Conservation (phyloP, 441 rosid species). For the Melianthus villosus region DNA sequence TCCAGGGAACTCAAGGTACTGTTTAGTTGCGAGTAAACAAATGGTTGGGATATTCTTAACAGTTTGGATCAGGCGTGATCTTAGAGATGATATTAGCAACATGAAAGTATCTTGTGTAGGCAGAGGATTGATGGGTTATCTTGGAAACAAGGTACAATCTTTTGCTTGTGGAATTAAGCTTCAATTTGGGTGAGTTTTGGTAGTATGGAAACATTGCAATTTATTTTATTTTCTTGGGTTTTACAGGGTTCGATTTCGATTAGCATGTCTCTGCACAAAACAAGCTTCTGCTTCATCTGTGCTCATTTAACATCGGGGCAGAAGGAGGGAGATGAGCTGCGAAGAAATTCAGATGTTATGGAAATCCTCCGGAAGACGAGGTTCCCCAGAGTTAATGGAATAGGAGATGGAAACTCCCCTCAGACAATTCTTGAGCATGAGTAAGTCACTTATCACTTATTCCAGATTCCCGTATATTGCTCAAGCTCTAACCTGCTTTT, state of each 20-base stretch:
- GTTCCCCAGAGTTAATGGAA: slow-evolving; percentile 63
- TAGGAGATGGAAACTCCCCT: slow-evolving; percentile 58
- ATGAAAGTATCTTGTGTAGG: slow-evolving; percentile 96
- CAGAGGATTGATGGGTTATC: slow-evolving; percentile 93
- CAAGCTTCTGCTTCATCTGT: slow-evolving; percentile 96
- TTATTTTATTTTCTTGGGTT: slow-evolving; percentile 15
- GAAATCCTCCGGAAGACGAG: slow-evolving; percentile 93
- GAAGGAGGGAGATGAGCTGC: slow-evolving; percentile 90
- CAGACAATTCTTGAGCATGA: slow-evolving; percentile 80
- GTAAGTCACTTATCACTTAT: slow-evolving; percentile 23
- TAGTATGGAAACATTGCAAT: too few species aligned
- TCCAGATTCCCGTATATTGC: background rate
- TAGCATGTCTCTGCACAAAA: slow-evolving; percentile 89
- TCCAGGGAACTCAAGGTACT: slow-evolving; percentile 61
- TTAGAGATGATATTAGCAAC: slow-evolving; percentile 62
- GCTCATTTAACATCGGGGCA: slow-evolving; percentile 95
- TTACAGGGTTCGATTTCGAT: slow-evolving; percentile 94
- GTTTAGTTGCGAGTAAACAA: slow-evolving; percentile 83
- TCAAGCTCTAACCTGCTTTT: slow-evolving; percentile 5
- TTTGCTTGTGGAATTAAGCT: slow-evolving; percentile 6
- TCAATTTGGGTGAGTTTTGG: slow-evolving; percentile 6
- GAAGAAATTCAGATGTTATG: slow-evolving; percentile 91
- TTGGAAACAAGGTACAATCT: slow-evolving; percentile 80
- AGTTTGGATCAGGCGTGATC: slow-evolving; percentile 75
- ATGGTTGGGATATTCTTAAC: slow-evolving; percentile 95